Percentiles rank a stretch among this genome's conserved stretches.
These are phyloP conservation scores for Pinus albicaulis DNA, from an alignment of 75 land plant species.

Conservation along the genomic window DNA sequence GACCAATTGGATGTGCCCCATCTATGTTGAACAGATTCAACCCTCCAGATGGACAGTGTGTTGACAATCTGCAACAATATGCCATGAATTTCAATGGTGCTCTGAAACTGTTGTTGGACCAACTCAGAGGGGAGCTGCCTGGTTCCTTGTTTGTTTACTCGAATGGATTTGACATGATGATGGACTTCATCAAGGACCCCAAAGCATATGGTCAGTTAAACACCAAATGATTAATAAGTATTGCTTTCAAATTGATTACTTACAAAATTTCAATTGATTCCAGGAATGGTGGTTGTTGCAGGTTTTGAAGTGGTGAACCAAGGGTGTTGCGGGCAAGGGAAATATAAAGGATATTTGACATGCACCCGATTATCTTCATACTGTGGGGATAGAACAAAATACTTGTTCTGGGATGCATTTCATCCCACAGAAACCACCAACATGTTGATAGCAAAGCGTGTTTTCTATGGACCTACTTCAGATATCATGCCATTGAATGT, in stretches of 20 bases:
- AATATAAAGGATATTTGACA: slow-evolving; percentile 58
- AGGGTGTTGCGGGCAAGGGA: slow-evolving; percentile 30
- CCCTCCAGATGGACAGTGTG: slow-evolving; percentile 20
- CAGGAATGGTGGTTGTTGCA: background rate
- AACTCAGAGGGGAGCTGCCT: slow-evolving; percentile 19
- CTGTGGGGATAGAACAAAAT: slow-evolving; percentile 27
- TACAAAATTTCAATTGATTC: background rate
- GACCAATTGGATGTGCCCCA: slow-evolving; percentile 39
- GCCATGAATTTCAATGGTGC: slow-evolving; percentile 22
- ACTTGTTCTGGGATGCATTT: slow-evolving; percentile 52
- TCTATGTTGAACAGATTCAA: slow-evolving; percentile 18
- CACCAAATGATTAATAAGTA: background rate
- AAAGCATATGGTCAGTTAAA: slow-evolving; percentile 13
- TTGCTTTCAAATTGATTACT: background rate
- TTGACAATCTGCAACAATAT: slow-evolving; percentile 15
- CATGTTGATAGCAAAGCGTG: slow-evolving; percentile 17
- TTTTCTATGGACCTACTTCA: slow-evolving; percentile 22
- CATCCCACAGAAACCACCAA: slow-evolving; percentile 45
- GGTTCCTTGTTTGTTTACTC: slow-evolving; percentile 20
- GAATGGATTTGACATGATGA: slow-evolving; percentile 20
- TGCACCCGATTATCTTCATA: slow-evolving; percentile 36
- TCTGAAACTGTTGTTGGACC: slow-evolving; percentile 2
- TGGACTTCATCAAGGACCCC: slow-evolving; percentile 10
- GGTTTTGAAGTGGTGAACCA: slow-evolving; percentile 12
- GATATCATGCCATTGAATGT: slow-evolving; percentile 34